phyloP scores from a whole-genome alignment of 768 basidiomycete genomes.

The Russula sp. region DNA sequence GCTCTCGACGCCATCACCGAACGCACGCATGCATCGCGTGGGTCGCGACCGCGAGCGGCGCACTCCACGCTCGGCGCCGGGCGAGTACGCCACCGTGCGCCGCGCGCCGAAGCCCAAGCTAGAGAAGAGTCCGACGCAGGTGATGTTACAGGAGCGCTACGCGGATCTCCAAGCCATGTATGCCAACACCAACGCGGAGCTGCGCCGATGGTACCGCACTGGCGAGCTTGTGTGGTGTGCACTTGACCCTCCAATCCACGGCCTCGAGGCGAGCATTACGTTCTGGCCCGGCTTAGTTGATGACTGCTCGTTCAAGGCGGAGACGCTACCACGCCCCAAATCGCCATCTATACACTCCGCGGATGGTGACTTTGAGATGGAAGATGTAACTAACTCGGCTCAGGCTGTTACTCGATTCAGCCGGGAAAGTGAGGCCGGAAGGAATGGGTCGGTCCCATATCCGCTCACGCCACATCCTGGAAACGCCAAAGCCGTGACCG shows the following conservation, averaged over 20 bases:
- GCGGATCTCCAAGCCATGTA: constrained; percentile 57
- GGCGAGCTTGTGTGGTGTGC: constrained; percentile 71
- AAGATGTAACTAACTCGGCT: constrained; percentile 12
- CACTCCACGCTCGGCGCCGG: constrained; percentile 15
- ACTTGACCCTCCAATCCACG: constrained; percentile 45
- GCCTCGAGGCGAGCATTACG: constrained; percentile 42
- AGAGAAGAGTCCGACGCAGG: constrained; percentile 35
- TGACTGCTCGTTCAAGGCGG: constrained; percentile 45
- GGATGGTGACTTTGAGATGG: constrained; percentile 25
- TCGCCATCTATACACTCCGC: constrained; percentile 20
- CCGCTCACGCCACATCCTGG: constrained; percentile 13
- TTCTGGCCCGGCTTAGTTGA: constrained; percentile 75
- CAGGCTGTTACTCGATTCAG: neutral
- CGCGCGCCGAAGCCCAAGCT: constrained; percentile 34
- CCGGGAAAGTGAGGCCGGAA: neutral
- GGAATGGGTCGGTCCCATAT: constrained; percentile 6
- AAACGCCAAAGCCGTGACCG: neutral
- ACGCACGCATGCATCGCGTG: constrained; percentile 16
- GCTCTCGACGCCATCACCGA: constrained; percentile 1
- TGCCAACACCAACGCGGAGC: constrained; percentile 37
- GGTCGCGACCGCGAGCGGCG: constrained; percentile 17
- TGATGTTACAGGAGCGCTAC: constrained; percentile 57
- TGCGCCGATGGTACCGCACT: constrained; percentile 58
- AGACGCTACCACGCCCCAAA: constrained; percentile 32
- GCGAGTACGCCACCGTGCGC: constrained; percentile 40